Conservation (phyloP, 2,329 filamentous ascomycete species). For the Trichoderma asperellum region DNA sequence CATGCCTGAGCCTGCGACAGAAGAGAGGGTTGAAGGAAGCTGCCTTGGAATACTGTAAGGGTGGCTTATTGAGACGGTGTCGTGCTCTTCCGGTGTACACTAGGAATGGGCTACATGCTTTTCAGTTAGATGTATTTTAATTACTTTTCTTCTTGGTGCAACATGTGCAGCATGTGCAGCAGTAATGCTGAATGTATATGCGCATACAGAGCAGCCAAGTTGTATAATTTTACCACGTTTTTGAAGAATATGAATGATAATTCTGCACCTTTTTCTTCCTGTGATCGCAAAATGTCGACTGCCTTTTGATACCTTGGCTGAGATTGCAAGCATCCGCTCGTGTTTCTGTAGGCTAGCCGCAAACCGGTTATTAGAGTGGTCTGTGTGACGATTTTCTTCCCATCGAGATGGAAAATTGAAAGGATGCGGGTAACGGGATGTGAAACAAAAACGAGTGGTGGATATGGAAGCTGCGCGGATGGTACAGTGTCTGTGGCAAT, state of each 20-base stretch:
- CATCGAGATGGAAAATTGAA: not conserved
- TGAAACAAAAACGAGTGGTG: not conserved
- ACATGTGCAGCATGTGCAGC: not conserved
- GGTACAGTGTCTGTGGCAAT: no score
- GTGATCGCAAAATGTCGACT: not conserved
- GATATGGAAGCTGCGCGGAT: not conserved
- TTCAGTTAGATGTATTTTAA: slow-evolving; percentile 19
- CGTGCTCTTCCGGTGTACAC: not conserved
- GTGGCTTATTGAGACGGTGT: not conserved
- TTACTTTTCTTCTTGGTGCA: not conserved
- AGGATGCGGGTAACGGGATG: not conserved
- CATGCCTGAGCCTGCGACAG: slow-evolving; percentile 36
- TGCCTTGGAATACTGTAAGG: not conserved
- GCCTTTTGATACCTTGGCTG: not conserved
- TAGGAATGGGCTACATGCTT: not conserved
- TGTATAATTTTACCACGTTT: not conserved
- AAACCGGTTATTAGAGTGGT: not conserved
- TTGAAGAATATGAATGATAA: not conserved
- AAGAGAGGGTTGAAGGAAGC: slow-evolving; percentile 27
- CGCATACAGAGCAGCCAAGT: not conserved
- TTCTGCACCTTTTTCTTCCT: no score
- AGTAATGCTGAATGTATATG: not conserved
- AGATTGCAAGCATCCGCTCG: slow-evolving; percentile 1
- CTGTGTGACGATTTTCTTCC: not conserved
- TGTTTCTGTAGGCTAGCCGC: slow-evolving; percentile 4